Conservation (phyloP, 257 asterid species). For the Gentiana dahurica region DNA sequence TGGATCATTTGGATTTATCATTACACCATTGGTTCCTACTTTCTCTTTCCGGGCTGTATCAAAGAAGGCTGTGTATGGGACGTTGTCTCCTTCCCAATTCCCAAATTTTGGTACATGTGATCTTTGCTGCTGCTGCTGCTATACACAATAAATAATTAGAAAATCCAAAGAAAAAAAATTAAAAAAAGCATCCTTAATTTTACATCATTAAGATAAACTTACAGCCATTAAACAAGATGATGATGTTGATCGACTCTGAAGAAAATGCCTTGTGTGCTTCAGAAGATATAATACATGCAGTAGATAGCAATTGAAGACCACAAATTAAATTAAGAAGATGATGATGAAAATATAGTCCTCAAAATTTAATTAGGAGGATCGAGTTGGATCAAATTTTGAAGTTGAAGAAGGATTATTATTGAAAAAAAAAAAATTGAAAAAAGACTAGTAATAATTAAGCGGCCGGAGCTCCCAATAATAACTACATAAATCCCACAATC, state of each 20-base stretch:
- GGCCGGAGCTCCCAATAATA: slow-evolving; percentile 33
- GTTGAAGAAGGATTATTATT: too few species aligned
- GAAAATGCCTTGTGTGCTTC: neutral
- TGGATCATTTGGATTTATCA: slow-evolving; percentile 68
- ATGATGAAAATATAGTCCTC: too few species aligned
- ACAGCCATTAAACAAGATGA: slow-evolving; percentile 32
- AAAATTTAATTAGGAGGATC: too few species aligned
- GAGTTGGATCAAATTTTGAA: too few species aligned
- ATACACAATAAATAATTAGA: too few species aligned
- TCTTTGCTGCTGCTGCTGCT: slow-evolving; percentile 17
- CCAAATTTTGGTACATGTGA: slow-evolving; percentile 73
- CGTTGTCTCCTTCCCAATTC: slow-evolving; percentile 63
- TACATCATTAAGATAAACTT: slow-evolving; percentile 30
- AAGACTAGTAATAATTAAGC: neutral
- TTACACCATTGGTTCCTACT: slow-evolving; percentile 19
- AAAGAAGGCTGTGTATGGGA: slow-evolving; percentile 64
- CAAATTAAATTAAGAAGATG: too few species aligned
- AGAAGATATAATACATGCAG: too few species aligned
- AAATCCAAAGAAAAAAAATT: too few species aligned
- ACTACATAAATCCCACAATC: too few species aligned
- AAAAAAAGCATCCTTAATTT: too few species aligned
- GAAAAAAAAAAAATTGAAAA: too few species aligned
- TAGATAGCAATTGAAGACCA: too few species aligned
- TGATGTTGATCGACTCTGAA: slow-evolving; percentile 4
- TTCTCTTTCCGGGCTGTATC: slow-evolving; percentile 63